phyloP scores from a whole-genome alignment of 108 stramenopile genomes.

The Conticribra weissflogii region DNA sequence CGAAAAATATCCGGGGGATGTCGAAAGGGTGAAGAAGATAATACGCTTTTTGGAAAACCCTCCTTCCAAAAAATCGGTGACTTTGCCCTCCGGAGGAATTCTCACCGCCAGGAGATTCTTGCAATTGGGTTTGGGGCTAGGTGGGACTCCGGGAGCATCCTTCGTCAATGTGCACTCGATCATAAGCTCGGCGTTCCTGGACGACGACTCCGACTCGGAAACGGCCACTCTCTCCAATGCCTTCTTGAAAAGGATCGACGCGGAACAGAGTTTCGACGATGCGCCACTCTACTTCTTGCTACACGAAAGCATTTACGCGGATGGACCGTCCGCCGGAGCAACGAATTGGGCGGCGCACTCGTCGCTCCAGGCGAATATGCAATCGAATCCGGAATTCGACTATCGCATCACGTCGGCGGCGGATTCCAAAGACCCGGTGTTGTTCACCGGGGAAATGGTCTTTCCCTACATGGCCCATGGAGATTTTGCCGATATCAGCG shows the following conservation, averaged over 20 bases:
- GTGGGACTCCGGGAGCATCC: slow-evolving; percentile 69
- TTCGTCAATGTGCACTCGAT: slow-evolving; percentile 85
- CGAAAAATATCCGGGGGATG: slow-evolving; percentile 90
- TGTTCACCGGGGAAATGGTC: slow-evolving; percentile 94
- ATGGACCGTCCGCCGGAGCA: slow-evolving; percentile 58
- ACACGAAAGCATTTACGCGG: slow-evolving; percentile 92
- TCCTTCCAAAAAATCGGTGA: slow-evolving; percentile 32
- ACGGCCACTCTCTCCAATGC: slow-evolving; percentile 59
- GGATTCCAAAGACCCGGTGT: slow-evolving; percentile 48
- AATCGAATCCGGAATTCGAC: slow-evolving; percentile 49
- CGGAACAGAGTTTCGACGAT: slow-evolving; percentile 88
- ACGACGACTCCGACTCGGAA: slow-evolving; percentile 26
- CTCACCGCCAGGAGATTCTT: slow-evolving; percentile 90
- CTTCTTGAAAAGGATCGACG: slow-evolving; percentile 83
- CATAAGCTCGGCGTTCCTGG: slow-evolving; percentile 80
- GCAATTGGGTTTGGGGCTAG: slow-evolving; percentile 84
- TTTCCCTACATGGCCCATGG: slow-evolving; percentile 93
- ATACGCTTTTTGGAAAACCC: slow-evolving; percentile 39
- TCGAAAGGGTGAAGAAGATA: slow-evolving; percentile 73
- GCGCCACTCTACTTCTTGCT: slow-evolving; percentile 91
- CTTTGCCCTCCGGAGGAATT: slow-evolving; percentile 81
- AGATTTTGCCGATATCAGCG: slow-evolving; percentile 79
- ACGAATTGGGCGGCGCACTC: slow-evolving; percentile 84
- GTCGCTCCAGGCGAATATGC: slow-evolving; percentile 50
- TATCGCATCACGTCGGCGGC: slow-evolving; percentile 54